Evolutionary conservation across 1,139 yeast species (phyloP), one percentile per base, ranked within the genome.

Genomic region (Debaryomyces sp.): DNA sequence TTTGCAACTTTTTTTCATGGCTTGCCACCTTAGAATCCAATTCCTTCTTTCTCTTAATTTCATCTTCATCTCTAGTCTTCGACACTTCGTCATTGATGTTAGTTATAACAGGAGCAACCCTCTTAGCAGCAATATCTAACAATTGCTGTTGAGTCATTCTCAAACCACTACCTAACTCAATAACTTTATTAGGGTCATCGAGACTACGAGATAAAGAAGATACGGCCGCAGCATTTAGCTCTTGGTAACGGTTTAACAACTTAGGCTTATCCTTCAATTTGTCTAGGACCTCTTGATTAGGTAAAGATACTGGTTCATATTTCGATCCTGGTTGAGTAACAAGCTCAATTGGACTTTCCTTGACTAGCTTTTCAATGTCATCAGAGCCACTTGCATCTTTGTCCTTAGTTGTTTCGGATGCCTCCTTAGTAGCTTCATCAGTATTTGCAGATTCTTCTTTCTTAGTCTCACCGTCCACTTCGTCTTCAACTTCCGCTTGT

Each of bases 101-200:
- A 40, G 76, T 69, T 58, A 81, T 68, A 29, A 81, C 78, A 2
- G 86, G 86, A 23, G 82, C 81, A 36, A 81, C 82, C 57, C 85
- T 73, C 54, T 69, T 70, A 38, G 81, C 80, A 23, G 85, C 85
- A 61, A 81, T 77, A 44, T 75, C 85, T 55, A 80, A 70, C 55
- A 81, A 75, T 62, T 81, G 82, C 49, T 76, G 77, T 56, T 80
- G 84, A 37, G 84, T 77, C 72, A 81, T 70, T 48, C 66, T 71
- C 62, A 80, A 71, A 12, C 85, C 85, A 40, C 80, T 75, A 49
- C 86, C 86, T 53, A 81, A 69, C 53, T 79, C 78, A 54, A 81
- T 65, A 27, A 77, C 64, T 60, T 79, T 74, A 54, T 77, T 73
- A 2, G 83, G 81, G 56, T 80, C 82, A 49, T 77, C 80, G 50